Percentiles rank a stretch among this genome's conserved stretches.
Conservation (phyloP, 768 basidiomycete species). For the Phylloporus scabripes region DNA sequence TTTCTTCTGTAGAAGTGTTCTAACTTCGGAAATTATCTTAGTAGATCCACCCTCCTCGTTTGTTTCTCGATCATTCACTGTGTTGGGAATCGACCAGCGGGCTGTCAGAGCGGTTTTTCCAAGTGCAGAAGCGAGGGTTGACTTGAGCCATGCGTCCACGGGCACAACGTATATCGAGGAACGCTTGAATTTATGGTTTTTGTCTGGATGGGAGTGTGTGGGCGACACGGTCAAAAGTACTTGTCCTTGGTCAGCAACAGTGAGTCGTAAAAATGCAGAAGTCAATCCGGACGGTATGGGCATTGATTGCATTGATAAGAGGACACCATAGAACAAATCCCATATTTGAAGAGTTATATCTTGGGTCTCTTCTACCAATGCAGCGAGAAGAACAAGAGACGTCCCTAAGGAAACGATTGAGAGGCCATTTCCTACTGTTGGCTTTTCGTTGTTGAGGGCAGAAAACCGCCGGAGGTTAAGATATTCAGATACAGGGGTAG, state of each 20-base stretch:
- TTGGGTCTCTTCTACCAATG: slow-evolving; percentile 26
- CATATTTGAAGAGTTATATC: slow-evolving; percentile 56
- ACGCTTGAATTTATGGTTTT: slow-evolving; percentile 19
- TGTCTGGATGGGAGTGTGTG: slow-evolving; percentile 8
- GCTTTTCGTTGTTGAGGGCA: slow-evolving; percentile 5
- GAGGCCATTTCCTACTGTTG: slow-evolving; percentile 13
- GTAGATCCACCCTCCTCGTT: slow-evolving; percentile 16
- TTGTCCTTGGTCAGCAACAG: slow-evolving; percentile 40
- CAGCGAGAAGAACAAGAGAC: slow-evolving; percentile 54
- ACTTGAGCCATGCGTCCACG: slow-evolving; percentile 43
- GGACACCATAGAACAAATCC: slow-evolving; percentile 64
- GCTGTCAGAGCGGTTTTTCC: slow-evolving; percentile 43
- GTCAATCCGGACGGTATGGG: slow-evolving; percentile 43
- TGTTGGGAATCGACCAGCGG: slow-evolving; percentile 39
- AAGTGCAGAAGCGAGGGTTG: slow-evolving; percentile 60
- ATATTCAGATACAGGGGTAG: slow-evolving; percentile 16
- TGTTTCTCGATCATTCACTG: neutral
- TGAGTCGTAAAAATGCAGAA: slow-evolving; percentile 26
- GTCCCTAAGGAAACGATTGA: slow-evolving; percentile 49
- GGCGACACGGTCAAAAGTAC: slow-evolving; percentile 49
- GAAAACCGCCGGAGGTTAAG: slow-evolving; percentile 23
- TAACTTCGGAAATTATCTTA: slow-evolving; percentile 37
- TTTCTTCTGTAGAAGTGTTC: slow-evolving; percentile 37
- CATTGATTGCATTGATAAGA: slow-evolving; percentile 50
- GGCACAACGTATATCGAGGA: slow-evolving; percentile 61